Base-by-base conservation (phyloP, 768 basidiomycete genomes). In the Kwoniella sp. region DNA sequence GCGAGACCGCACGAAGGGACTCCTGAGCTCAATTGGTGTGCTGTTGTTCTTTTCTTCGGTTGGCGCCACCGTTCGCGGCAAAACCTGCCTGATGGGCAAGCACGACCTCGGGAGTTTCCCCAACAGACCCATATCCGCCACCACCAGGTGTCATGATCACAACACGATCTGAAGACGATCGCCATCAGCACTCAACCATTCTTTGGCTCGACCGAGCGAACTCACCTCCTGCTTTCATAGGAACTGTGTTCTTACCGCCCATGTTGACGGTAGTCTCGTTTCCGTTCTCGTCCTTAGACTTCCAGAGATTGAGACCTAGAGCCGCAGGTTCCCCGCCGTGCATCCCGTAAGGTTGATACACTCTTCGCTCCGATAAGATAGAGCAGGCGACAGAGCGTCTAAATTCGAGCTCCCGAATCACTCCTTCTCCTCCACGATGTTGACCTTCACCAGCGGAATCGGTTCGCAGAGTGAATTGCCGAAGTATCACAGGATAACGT, bases 321-420 rank as follows among this genome's bases (percentile, higher is more conserved):
- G 36, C 36, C 2, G 51, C 64, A 12, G 58, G 58, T 21, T 65
- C 25, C 37, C 73, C 13, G 85, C 84, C 79, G 90, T 88, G 46
- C 68, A 74, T 69, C 44, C 73, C 73, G 51, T 73, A 75, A 1
- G 73, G 73, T 26, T 67, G 67, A 30, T 64, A 64, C 4, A 75
- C 73, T 49, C 73, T 30, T 55, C 73, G 52, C 48, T 75, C 69
- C 1, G 60, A 64, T 10, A 73, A 51, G 30, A 75, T 67, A 8
- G 68, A 67, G 2, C 66, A 65, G 25, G 67, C 62, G 1, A 69
- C 53, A 10, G 63, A 47, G 29, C 63, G 30, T 4, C 65, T 67
- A 51, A 74, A 74, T 36, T 70, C 69, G 37, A 74, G 62, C 30
- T 74, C 70, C 30, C 73, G 56, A 24, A 71, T 61, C 60, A 65